Base-by-base conservation (phyloP, 2,329 filamentous ascomycete genomes). In the Colletotrichum gloeosporioides region DNA sequence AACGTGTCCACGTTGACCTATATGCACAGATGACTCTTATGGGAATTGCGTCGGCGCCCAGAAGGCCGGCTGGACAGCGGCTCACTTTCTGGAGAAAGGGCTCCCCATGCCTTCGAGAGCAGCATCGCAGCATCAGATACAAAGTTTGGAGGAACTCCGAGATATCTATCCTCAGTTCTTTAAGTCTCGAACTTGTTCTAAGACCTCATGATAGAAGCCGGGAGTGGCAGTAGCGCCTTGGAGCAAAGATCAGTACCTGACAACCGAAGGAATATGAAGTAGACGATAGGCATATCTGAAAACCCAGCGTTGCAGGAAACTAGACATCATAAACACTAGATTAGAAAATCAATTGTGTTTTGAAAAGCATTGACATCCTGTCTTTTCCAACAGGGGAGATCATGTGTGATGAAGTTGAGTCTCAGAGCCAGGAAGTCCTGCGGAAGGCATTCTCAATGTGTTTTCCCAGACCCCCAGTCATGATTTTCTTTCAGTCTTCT, bases 1-100 rank as follows among this genome's bases (percentile, higher is more conserved):
- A 18, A 13, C 18, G 29, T n/a, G 13, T 13, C 39, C 39, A 49
- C 39, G 39, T 9, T 62, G 27, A 22, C 29, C 0, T 2, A 89
- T 93, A 55, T 90, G 95, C 76, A 18, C 63, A 95, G 96, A 99
- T 82, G 97, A 99, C 83, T 98, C 95, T 0, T 92, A 91, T 73
- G 85, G 93, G 77, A 99, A 99, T 82, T 98, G 95, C 83, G 90
- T 88, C 78, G 92, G 92, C 77, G 95, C 95, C 22, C 39, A n/a
- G 1, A 90, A 94, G 78, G 91, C 92, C 77, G 96, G 96, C 22
- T 99, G 97, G 97, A 95, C 92, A 13, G 92, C 93, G 1, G 94
- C 91, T 8, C 97, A 99, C 85, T 89, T 98, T 25, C 92, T 98
- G 8, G 97, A 99, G 82, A 92, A 94, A 39, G 91, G 90, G 8